Percentiles rank a stretch among this genome's conserved stretches.
Conservation (phyloP, 257 asterid genomes). For the Nicotiana knightiana region DNA sequence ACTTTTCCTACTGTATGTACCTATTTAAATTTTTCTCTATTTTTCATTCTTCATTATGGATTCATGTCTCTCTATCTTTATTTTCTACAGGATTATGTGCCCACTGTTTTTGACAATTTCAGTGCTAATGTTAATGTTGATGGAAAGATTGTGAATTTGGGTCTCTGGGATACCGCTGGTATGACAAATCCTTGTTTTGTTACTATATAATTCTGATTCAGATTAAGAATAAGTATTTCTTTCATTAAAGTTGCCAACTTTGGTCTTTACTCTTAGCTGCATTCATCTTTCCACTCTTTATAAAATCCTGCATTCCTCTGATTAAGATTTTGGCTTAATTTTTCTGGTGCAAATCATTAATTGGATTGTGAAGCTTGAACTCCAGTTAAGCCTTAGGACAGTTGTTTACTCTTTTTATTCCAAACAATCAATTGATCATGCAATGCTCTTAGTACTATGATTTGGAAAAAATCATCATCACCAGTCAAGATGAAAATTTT, state of each 20-base stretch:
- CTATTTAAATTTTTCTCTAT: neutral
- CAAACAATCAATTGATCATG: neutral
- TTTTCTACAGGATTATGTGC: constrained; percentile 31
- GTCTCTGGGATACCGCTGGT: constrained; percentile 43
- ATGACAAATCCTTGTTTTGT: neutral
- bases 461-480: too few species aligned
- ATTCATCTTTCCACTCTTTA: neutral
- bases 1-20: constrained; percentile 29
- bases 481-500: too few species aligned
- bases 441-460: too few species aligned
- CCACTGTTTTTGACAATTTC: constrained; percentile 41
- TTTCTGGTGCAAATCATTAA: neutral
- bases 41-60: neutral
- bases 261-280: neutral
- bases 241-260: neutral
- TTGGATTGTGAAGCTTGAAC: neutral
- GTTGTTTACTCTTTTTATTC: neutral
- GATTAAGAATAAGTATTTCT: neutral
- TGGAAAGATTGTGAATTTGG: constrained; percentile 32
- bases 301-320: neutral
- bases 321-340: too few species aligned
- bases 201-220: neutral
- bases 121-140: constrained; percentile 37
- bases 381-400: neutral
- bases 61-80: neutral